Evolutionary conservation across 1,139 yeast species (phyloP).

Genomic region (Kurtzmaniella quercitrusa): DNA sequence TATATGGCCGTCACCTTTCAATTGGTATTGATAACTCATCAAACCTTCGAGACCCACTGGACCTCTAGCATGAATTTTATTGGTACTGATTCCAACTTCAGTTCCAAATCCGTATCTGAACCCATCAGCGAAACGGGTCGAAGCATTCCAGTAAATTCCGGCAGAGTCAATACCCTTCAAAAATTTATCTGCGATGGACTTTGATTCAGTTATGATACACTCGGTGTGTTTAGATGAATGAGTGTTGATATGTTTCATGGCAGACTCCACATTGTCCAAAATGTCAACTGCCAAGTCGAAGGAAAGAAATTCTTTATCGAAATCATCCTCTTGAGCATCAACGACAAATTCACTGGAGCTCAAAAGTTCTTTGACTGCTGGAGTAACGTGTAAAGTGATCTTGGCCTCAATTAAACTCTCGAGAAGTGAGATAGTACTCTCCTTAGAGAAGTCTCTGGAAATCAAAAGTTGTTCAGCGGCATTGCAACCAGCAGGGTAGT

Average conservation of each 20-base stretch:
- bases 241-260: slow-evolving; percentile 75
- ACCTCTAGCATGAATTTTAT: slow-evolving; percentile 96
- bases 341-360: slow-evolving; percentile 17
- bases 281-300: slow-evolving; percentile 73
- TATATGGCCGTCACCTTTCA: slow-evolving; percentile 87
- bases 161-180: slow-evolving; percentile 88
- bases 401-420: slow-evolving; percentile 54
- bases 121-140: slow-evolving; percentile 97
- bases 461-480: slow-evolving; percentile 86
- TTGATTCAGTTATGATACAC: slow-evolving; percentile 75
- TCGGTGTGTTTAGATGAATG: slow-evolving; percentile 98
- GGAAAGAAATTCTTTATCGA: slow-evolving; percentile 78
- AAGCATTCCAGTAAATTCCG: slow-evolving; percentile 98
- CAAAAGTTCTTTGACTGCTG: slow-evolving; percentile 38
- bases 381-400: slow-evolving; percentile 68
- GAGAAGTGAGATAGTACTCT: slow-evolving; percentile 40
- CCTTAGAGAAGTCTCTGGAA: slow-evolving; percentile 46
- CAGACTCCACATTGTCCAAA: slow-evolving; percentile 58
- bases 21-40: slow-evolving; percentile 90
- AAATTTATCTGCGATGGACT: slow-evolving; percentile 67
- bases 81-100: slow-evolving; percentile 96
- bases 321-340: slow-evolving; percentile 55
- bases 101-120: slow-evolving; percentile 98
- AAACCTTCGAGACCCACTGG: slow-evolving; percentile 98
- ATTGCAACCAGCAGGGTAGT: slow-evolving; percentile 98